Evolutionary conservation across 225 moss, liverwort and hornwort genomes (phyloP), one percentile per base, ranked within the genome.

Genomic region (Pleurozium schreberi): DNA sequence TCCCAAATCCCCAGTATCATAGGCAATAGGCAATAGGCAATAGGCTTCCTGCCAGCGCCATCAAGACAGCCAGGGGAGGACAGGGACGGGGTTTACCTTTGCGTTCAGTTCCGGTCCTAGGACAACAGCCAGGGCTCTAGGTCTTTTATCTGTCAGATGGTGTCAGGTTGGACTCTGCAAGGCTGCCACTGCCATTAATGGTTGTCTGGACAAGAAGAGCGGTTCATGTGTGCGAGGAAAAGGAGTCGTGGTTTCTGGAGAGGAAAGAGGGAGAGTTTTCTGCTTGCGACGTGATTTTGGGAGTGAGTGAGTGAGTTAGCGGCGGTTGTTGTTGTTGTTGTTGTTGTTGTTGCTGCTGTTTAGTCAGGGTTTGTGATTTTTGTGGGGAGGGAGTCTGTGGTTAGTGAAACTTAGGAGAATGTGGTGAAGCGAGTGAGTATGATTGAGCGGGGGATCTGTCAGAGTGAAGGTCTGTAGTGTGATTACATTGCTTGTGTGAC

Each of bases 161-260:
- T 84, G 92, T 92, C 92, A 92, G 90, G 58, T 80, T 62, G 81
- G 67, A 53, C 84, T 71, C 83, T 88, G 88, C 47, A 91, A 91
- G 87, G 85, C 92, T 91, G 91, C 82, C 68, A 85, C 77, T 70
- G 49, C 38, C 87, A 87, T 91, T 85, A 89, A 92, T 91, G 92
- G 26, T 33, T 84, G 74, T 80, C 88, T 71, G 80, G 76, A 64
- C 88, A 76, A 55, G 71, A 38, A 74, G 60, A 80, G 86, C 80
- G 88, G 86, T 84, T 87, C 69, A 49, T 76, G 81, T 89, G 83
- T 73, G 90, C 9, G 86, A 86, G 86, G 49, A 68, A 85, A 61
- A 36, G 40, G 70, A 22, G 55, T 31, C 18, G 63, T 14, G 62
- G 57, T 84, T 73, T 66, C 81, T 8, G 49, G 73, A 59, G 58